Conservation (phyloP, 306 rosid species). For the Cicer arietinum region DNA sequence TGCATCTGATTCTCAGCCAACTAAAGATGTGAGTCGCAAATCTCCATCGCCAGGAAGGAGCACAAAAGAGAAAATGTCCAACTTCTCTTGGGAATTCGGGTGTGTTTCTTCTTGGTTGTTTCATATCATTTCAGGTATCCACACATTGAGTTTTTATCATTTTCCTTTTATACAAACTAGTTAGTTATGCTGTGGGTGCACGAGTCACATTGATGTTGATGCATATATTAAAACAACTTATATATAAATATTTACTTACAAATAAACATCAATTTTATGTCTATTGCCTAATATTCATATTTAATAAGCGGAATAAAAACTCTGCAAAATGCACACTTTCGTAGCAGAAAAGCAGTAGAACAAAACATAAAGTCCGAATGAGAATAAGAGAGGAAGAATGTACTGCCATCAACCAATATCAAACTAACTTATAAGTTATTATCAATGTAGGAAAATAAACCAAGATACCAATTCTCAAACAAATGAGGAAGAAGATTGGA, state of each 20-base stretch:
- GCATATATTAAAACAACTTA: constrained; percentile 8
- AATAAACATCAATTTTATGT: neutral
- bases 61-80: constrained; percentile 57
- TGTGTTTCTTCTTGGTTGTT: constrained; percentile 45
- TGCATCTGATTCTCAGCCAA: constrained; percentile 69
- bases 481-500: neutral
- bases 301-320: neutral
- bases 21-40: constrained; percentile 71
- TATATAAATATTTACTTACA: neutral
- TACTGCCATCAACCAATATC: neutral
- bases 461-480: neutral
- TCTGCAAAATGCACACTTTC: neutral
- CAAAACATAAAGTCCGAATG: neutral
- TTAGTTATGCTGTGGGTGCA: neutral
- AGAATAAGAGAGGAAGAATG: neutral
- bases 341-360: neutral
- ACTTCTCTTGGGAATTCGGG: constrained; percentile 55
- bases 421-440: neutral
- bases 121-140: constrained; percentile 1
- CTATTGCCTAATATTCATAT: neutral
- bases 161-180: neutral
- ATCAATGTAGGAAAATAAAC: neutral
- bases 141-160: constrained; percentile 3
- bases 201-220: neutral
- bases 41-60: constrained; percentile 66